These are phyloP conservation scores for Begonia loranthoides DNA, from an alignment of 306 rosid genomes.

Conservation along the genomic window DNA sequence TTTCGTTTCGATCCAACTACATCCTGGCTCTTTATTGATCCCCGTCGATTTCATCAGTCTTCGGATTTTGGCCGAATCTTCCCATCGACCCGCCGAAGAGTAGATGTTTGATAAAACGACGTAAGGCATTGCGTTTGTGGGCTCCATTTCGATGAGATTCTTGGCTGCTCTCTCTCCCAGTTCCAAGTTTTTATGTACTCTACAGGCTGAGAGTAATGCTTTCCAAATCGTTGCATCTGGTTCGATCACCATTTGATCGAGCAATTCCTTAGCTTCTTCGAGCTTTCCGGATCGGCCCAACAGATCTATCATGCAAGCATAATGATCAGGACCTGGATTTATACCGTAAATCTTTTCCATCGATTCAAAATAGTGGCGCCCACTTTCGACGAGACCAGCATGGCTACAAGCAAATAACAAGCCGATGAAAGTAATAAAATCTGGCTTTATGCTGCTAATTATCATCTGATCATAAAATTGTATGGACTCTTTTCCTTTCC, in stretches of 20 bases:
- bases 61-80: slow-evolving; percentile 52
- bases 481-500: slow-evolving; percentile 65
- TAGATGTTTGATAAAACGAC: slow-evolving; percentile 72
- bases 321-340: slow-evolving; percentile 67
- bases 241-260: slow-evolving; percentile 50
- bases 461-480: slow-evolving; percentile 63
- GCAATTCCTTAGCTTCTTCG: slow-evolving; percentile 41
- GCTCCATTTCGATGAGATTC: slow-evolving; percentile 55
- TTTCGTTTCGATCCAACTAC: slow-evolving; percentile 74
- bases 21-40: slow-evolving; percentile 72
- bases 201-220: slow-evolving; percentile 81
- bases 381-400: slow-evolving; percentile 66
- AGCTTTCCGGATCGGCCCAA: slow-evolving; percentile 73
- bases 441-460: slow-evolving; percentile 56
- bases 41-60: slow-evolving; percentile 67
- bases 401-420: slow-evolving; percentile 91
- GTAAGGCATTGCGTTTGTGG: slow-evolving; percentile 53
- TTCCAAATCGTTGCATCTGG: slow-evolving; percentile 90
- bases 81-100: slow-evolving; percentile 61
- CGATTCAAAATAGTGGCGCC: slow-evolving; percentile 38
- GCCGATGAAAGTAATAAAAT: slow-evolving; percentile 75
- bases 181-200: slow-evolving; percentile 63
- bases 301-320: slow-evolving; percentile 87
- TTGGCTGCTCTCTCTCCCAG: slow-evolving; percentile 67
- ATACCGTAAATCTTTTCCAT: slow-evolving; percentile 60